Evolutionary conservation across 1,284 basidiomycete species (phyloP).

Genomic region (Cutaneotrichosporon cavernicola): DNA sequence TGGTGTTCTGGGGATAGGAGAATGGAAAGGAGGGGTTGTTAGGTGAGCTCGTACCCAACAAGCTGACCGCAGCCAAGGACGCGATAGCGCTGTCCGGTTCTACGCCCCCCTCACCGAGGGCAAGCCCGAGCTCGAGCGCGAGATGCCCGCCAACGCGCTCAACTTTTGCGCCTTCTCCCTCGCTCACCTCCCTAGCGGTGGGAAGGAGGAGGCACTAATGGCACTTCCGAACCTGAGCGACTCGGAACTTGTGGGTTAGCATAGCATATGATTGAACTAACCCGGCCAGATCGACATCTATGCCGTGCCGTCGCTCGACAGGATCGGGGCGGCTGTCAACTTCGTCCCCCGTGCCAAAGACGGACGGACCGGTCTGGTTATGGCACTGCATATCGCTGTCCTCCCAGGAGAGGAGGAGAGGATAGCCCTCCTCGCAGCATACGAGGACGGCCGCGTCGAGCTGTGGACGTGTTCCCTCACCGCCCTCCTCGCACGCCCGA

Average conservation of each 20-base stretch:
- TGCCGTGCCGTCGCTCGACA: slow-evolving; percentile 62
- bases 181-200: slow-evolving; percentile 34
- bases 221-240: slow-evolving; percentile 83
- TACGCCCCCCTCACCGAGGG: slow-evolving; percentile 54
- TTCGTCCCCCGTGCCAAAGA: slow-evolving; percentile 16
- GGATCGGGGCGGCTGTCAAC: slow-evolving; percentile 68
- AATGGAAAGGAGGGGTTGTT: slow-evolving; percentile 65
- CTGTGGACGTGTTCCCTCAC: slow-evolving; percentile 58
- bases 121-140: slow-evolving; percentile 56
- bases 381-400: slow-evolving; percentile 62
- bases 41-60: slow-evolving; percentile 61
- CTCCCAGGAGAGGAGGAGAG: slow-evolving; percentile 16
- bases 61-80: slow-evolving; percentile 64
- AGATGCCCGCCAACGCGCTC: slow-evolving; percentile 79
- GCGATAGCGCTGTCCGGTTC: slow-evolving; percentile 64
- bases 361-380: slow-evolving; percentile 64
- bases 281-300: slow-evolving; percentile 62
- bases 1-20: slow-evolving; percentile 70
- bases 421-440: slow-evolving; percentile 66
- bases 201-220: slow-evolving; percentile 58
- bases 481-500: not conserved
- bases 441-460: slow-evolving; percentile 75
- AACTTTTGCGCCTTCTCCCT: slow-evolving; percentile 83
- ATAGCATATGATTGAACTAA: not conserved
- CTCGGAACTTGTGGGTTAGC: slow-evolving; percentile 66